Conservation (phyloP, 805 yeast genomes). For the Candida ortonii region DNA sequence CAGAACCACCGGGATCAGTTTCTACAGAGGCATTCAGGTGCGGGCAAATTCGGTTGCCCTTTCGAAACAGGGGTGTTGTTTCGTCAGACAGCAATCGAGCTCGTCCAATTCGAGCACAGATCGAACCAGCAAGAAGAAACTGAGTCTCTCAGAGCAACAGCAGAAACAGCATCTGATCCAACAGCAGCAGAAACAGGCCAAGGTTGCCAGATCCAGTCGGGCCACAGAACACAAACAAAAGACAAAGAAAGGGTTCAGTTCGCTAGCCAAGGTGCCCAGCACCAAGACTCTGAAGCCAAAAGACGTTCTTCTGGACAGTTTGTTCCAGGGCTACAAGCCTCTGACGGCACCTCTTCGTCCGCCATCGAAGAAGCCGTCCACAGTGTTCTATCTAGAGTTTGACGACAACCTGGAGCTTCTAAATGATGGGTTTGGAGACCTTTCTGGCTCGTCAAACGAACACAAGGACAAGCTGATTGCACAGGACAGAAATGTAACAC, state of each 20-base stretch:
- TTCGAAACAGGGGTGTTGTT: constrained; percentile 3
- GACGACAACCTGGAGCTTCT: constrained; percentile 31
- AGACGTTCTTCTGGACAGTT: constrained; percentile 33
- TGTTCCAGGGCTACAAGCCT: constrained; percentile 37
- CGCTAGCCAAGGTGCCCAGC: constrained; percentile 34
- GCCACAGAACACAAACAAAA: constrained; percentile 13
- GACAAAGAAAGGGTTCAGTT: constrained; percentile 33
- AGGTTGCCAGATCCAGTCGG: constrained; percentile 17
- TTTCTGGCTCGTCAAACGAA: constrained; percentile 2
- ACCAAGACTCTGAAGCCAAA: constrained; percentile 32
- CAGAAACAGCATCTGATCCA: constrained; percentile 14
- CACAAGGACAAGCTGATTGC: constrained; percentile 4
- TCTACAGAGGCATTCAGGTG: constrained; percentile 2
- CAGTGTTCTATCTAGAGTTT: constrained; percentile 33
- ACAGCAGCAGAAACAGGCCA: constrained; percentile 9
- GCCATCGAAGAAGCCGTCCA: constrained; percentile 24
- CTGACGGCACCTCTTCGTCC: constrained; percentile 33
- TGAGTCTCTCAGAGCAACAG: constrained; percentile 8
- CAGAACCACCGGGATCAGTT: not conserved
- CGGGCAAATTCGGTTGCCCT: constrained; percentile 1
- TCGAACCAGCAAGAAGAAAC: constrained; percentile 16
- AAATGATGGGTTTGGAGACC: constrained; percentile 18
- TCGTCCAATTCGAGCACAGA: constrained; percentile 20
- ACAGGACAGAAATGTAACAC: constrained; percentile 19
- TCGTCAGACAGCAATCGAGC: constrained; percentile 21